Evolutionary conservation across 1,284 basidiomycete species (phyloP), one percentile per base, ranked within the genome.

Genomic region (Pyrrhoderma lamaoense): DNA sequence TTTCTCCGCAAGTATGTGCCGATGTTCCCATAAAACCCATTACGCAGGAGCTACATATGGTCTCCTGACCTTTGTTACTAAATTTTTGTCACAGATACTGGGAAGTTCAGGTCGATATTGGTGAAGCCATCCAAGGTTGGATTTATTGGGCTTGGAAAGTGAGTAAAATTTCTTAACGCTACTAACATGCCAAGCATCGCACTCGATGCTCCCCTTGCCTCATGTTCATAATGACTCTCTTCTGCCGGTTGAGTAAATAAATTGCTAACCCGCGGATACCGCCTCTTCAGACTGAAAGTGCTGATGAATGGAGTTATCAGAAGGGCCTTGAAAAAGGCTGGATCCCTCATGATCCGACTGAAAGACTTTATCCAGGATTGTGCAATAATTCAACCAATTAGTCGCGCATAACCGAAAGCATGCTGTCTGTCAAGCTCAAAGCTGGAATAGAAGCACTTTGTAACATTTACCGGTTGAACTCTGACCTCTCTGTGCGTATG

Each of bases 101-200:
- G 76, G 89, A 92, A 64, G 82, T 81, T 2, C 90, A 93, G 65
- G 74, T 79, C 27, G 72, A 76, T 45, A 71, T 82, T 47, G 81
- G 79, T 3, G 83, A 85, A 65, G 69, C 66, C 16, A 70, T 80
- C 7, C 75, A 79, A 47, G 87, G 88, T n/a, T 90, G 86, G 86
- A 71, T 86, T n/a, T 85, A 76, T 63, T 89, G 87, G 87, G 79
- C 85, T 9, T 89, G 86, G 85, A 88, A 88, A 76, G 83, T 79
- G 45, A 34, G 70, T 59, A 21, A 16, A 44, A 22, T 43, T 37
- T 42, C 2, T 43, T 18, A 13, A 42, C 25, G 19, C 37, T 16
- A 18, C 16, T 22, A 27, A 5, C 27, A 16, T 31, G 47, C 53
- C 21, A 35, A 45, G 42, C 36, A 47, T 40, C 34, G n/a, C n/a